Evolutionary conservation across 768 basidiomycete species (phyloP).

Genomic region (Boletus sensibilis): DNA sequence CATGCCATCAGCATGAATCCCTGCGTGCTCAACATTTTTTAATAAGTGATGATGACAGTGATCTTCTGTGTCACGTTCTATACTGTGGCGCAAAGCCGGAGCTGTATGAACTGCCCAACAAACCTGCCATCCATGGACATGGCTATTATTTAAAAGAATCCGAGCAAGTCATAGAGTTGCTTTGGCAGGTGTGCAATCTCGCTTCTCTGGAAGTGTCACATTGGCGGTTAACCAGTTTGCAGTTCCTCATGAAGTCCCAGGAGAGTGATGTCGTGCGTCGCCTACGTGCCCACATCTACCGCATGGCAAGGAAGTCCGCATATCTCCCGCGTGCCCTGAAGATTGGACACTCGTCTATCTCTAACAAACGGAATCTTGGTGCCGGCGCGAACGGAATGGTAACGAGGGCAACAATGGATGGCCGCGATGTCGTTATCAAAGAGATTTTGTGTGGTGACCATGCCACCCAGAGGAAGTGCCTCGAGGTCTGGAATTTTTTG

Average conservation of each 20-base stretch:
- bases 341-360: slow-evolving; percentile 7
- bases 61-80: slow-evolving; percentile 20
- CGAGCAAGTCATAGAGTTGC: slow-evolving; percentile 22
- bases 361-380: neutral
- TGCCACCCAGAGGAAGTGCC: neutral
- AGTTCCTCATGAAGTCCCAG: slow-evolving; percentile 14
- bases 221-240: neutral
- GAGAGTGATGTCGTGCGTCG: slow-evolving; percentile 2
- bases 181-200: slow-evolving; percentile 19
- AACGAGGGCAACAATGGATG: slow-evolving; percentile 15
- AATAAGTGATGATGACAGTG: slow-evolving; percentile 13
- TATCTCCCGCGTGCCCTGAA: slow-evolving; percentile 21
- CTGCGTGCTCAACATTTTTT: neutral
- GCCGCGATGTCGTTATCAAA: slow-evolving; percentile 28
- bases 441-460: slow-evolving; percentile 7
- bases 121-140: neutral
- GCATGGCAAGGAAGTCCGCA: slow-evolving; percentile 30
- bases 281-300: slow-evolving; percentile 23
- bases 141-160: slow-evolving; percentile 6
- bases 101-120: slow-evolving; percentile 11
- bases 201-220: neutral
- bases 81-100: slow-evolving; percentile 17
- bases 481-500: slow-evolving; percentile 12
- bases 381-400: slow-evolving; percentile 24
- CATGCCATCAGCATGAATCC: slow-evolving; percentile 12